Evolutionary conservation across 1,284 basidiomycete species (phyloP), one percentile per base, ranked within the genome.

Genomic region (Trichosporon inkin): DNA sequence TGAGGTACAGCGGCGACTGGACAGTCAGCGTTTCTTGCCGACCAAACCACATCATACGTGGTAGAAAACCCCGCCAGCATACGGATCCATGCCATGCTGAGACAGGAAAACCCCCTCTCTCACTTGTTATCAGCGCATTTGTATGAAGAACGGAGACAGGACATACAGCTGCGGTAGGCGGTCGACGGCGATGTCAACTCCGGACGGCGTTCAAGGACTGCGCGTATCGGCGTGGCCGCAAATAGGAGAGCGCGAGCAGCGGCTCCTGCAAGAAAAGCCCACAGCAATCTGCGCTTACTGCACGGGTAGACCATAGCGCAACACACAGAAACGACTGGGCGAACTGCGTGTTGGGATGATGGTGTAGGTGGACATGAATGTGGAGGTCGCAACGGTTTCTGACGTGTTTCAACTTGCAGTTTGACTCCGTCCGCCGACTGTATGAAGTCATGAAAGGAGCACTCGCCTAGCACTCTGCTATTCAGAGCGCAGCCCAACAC

Each of bases 61-160:
- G 71, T 88, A 84, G 71, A 93, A 91, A 11, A 86, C 79, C 1
- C 90, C 89, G 51, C 90, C 90, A 58, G 86, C 83, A 70, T 96
- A 96, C 24, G 92, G 92, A 71, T 94, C 85, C 32, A 89, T 79
- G 5, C 84, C 85, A 76, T 87, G 81, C 36, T 82, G 78, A 66
- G 86, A 86, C 13, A 95, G 82, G 75, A 87, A 91, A 10, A 92
- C 82, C 2, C 92, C 92, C 77, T 96, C 93, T 69, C 86, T 85
- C 61, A 96, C 92, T 95, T 65, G 24, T 7, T 24, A 54, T 58
- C 20, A 61, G 58, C 24, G 35, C 22, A 10, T 8, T 10, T 8
- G 13, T 14, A 6, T 14, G 2, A 16, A 14, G 10, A 32, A 32
- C 6, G 16, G 10, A 3, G 0, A 70, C 76, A 60, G 4, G 0